Conservation (phyloP, 2,329 filamentous ascomycete genomes). For the Exophiala spinifera region DNA sequence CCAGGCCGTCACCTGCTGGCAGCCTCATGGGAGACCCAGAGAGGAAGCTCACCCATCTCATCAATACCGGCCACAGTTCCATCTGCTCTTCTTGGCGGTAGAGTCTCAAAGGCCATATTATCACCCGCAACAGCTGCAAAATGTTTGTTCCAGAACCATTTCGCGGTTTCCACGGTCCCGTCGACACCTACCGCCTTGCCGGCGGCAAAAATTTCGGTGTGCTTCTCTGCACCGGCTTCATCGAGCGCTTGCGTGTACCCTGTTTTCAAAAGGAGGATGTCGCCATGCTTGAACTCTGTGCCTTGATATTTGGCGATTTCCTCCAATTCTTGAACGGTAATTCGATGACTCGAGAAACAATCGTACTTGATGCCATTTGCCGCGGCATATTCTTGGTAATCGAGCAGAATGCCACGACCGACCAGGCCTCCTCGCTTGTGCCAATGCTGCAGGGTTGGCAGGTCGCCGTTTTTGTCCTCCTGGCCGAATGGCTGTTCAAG, state of each 20-base stretch:
- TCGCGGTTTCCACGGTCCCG: too few species aligned
- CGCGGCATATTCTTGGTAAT: background rate
- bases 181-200: too few species aligned
- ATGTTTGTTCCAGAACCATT: too few species aligned
- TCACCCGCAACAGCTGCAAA: too few species aligned
- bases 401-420: background rate
- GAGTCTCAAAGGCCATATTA: too few species aligned
- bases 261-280: background rate
- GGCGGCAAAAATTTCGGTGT: too few species aligned
- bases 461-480: background rate
- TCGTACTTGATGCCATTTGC: background rate
- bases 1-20: too few species aligned
- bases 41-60: too few species aligned
- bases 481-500: background rate
- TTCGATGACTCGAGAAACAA: background rate
- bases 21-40: slow-evolving; percentile 29
- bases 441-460: background rate
- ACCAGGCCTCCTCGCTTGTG: background rate
- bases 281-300: background rate
- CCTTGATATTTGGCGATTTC: background rate
- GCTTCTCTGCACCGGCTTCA: too few species aligned
- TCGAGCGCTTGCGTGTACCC: background rate
- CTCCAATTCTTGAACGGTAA: background rate
- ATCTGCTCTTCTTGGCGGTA: too few species aligned
- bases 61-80: too few species aligned